These are phyloP conservation scores for Mycena chlorophos DNA, from an alignment of 768 basidiomycete genomes.

Conservation along the genomic window DNA sequence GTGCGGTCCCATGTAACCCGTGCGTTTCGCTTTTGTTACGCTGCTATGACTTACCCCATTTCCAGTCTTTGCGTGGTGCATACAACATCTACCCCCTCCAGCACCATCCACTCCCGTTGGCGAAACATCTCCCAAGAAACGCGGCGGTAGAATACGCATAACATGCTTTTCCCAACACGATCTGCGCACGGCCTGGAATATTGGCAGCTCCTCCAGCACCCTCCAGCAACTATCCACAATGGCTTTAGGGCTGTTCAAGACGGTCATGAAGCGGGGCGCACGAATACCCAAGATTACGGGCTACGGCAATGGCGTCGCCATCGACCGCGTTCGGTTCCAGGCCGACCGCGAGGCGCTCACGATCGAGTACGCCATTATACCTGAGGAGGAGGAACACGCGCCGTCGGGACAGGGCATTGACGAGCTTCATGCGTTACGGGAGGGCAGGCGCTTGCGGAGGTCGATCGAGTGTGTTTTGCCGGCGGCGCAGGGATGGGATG, in stretches of 20 bases:
- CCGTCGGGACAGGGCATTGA: conserved; percentile 51
- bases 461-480: conserved; percentile 83
- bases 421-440: conserved; percentile 63
- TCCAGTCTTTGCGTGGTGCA: conserved; percentile 92
- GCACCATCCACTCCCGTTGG: conserved; percentile 33
- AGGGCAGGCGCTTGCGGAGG: conserved; percentile 68
- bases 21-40: conserved; percentile 35
- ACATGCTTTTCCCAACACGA: conserved; percentile 97
- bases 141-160: conserved; percentile 58
- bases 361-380: conserved; percentile 81
- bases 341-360: conserved; percentile 80
- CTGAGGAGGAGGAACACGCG: conserved; percentile 61
- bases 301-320: conserved; percentile 79
- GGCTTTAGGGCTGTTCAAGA: conserved; percentile 77
- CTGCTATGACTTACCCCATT: conserved; percentile 13
- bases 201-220: conserved; percentile 63
- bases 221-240: conserved; percentile 86
- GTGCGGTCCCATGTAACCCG: conserved; percentile 84
- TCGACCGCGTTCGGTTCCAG: conserved; percentile 79
- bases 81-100: conserved; percentile 61
- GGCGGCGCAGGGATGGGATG: conserved; percentile 79
- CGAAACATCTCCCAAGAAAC: conserved; percentile 36
- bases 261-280: conserved; percentile 72
- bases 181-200: conserved; percentile 82
- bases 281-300: conserved; percentile 74